These are phyloP conservation scores for Fusarium irregulare DNA, from an alignment of 2,329 filamentous ascomycete species.

Conservation along the genomic window DNA sequence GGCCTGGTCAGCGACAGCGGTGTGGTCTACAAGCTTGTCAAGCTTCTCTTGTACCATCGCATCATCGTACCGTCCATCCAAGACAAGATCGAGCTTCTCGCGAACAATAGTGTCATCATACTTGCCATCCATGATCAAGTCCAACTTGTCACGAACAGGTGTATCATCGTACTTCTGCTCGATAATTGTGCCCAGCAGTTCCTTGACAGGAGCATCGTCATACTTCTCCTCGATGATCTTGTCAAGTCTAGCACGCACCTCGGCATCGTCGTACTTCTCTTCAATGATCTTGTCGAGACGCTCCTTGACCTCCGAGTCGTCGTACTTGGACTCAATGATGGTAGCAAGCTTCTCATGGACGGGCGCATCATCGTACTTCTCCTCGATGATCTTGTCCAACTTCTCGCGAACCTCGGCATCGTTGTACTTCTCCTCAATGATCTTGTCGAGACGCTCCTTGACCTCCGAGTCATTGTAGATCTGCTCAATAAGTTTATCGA, in stretches of 20 bases:
- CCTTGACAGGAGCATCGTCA: constrained; percentile 47
- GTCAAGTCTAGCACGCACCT: constrained; percentile 42
- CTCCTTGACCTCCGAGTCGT: constrained; percentile 55
- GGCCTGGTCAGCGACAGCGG: constrained; percentile 73
- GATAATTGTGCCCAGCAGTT: constrained; percentile 40
- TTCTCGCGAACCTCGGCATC: constrained; percentile 21
- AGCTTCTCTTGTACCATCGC: constrained; percentile 53
- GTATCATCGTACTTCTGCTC: constrained; percentile 48
- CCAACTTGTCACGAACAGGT: constrained; percentile 53
- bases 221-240: constrained; percentile 45
- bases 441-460: constrained; percentile 45
- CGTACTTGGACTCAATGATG: constrained; percentile 66
- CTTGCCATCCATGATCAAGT: constrained; percentile 51
- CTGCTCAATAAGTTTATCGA: constrained; percentile 44
- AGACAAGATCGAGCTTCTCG: constrained; percentile 47
- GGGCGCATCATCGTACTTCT: constrained; percentile 46
- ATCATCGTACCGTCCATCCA: constrained; percentile 62
- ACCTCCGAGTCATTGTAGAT: constrained; percentile 46
- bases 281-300: constrained; percentile 56
- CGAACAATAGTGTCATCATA: constrained; percentile 50
- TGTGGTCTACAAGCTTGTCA: constrained; percentile 68
- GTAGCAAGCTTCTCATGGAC: constrained; percentile 48
- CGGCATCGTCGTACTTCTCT: constrained; percentile 41
- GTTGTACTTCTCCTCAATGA: constrained; percentile 25
- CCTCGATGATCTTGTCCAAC: constrained; percentile 37